Percentiles rank a stretch among this genome's conserved stretches.
Conservation (phyloP, 2,329 filamentous ascomycete species). For the Neurospora crassa region DNA sequence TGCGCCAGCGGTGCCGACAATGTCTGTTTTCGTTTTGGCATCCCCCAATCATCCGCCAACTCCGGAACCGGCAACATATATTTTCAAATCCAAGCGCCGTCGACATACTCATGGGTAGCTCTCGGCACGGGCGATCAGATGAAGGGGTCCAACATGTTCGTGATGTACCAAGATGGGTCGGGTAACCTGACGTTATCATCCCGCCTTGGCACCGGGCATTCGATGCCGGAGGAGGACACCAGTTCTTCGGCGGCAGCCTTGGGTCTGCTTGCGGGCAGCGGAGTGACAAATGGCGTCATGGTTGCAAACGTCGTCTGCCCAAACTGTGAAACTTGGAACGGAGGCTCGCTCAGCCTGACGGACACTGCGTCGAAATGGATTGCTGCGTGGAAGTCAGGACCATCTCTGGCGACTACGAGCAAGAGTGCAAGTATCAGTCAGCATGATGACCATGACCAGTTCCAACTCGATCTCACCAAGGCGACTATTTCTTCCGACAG, state of each 20-base stretch:
- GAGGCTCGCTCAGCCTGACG: conserved; percentile 26
- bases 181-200: conserved; percentile 55
- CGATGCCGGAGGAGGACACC: conserved; percentile 36
- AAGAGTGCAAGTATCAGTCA: conserved; percentile 29
- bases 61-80: conserved; percentile 47
- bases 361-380: conserved; percentile 39
- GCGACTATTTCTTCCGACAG: conserved; percentile 36
- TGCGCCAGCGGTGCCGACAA: conserved; percentile 30
- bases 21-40: conserved; percentile 47
- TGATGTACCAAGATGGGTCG: conserved; percentile 49
- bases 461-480: conserved; percentile 38
- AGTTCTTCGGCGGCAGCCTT: conserved; percentile 31
- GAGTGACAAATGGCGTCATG: conserved; percentile 41
- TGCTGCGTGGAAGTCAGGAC: conserved; percentile 41
- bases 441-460: conserved; percentile 36
- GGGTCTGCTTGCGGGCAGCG: conserved; percentile 49
- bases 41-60: conserved; percentile 39
- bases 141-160: conserved; percentile 49
- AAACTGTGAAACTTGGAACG: conserved; percentile 41
- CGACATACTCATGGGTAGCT: conserved; percentile 44
- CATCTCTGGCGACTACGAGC: conserved; percentile 34
- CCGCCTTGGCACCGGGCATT: conserved; percentile 37
- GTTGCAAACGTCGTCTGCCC: conserved; percentile 49
- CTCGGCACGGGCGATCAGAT: conserved; percentile 48
- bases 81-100: conserved; percentile 49